Conservation (phyloP, 805 yeast species). For the Myxozyma geophila region DNA sequence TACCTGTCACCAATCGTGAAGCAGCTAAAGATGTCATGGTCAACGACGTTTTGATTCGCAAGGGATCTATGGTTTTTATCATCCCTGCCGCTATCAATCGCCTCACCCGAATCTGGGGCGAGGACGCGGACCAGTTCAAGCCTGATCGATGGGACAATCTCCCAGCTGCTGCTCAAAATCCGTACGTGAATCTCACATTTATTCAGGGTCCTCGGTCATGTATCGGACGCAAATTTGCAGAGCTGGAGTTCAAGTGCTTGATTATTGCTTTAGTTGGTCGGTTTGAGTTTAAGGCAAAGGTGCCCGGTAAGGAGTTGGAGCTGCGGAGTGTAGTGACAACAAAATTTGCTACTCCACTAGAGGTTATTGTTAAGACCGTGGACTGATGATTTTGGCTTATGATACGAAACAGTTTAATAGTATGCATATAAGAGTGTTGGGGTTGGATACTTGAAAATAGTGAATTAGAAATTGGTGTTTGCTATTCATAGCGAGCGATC, state of each 20-base stretch:
- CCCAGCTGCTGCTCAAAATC: slow-evolving; percentile 14
- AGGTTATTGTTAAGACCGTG: slow-evolving; percentile 13
- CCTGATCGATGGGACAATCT: slow-evolving; percentile 33
- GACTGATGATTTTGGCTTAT: neutral
- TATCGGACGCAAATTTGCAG: slow-evolving; percentile 31
- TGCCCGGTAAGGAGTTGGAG: slow-evolving; percentile 12
- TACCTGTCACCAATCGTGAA: slow-evolving; percentile 21
- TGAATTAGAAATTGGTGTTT: neutral
- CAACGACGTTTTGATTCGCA: slow-evolving; percentile 15
- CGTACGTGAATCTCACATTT: slow-evolving; percentile 23
- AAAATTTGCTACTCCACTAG: slow-evolving; percentile 19
- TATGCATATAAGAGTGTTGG: neutral
- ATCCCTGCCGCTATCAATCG: slow-evolving; percentile 10
- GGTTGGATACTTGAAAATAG: neutral
- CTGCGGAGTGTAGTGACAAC: slow-evolving; percentile 16
- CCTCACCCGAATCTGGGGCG: slow-evolving; percentile 17
- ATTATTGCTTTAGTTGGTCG: slow-evolving; percentile 25
- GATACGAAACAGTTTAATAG: too few relatives aligned
- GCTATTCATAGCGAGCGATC: neutral
- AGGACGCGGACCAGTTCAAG: slow-evolving; percentile 21
- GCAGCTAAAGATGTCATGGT: slow-evolving; percentile 18
- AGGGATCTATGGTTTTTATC: slow-evolving; percentile 19
- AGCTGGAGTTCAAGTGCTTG: slow-evolving; percentile 27
- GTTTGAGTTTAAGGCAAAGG: slow-evolving; percentile 21
- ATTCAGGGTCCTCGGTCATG: slow-evolving; percentile 31